phyloP scores from a whole-genome alignment of 805 yeast genomes.

The Isabelozyma pseudorhagii region DNA sequence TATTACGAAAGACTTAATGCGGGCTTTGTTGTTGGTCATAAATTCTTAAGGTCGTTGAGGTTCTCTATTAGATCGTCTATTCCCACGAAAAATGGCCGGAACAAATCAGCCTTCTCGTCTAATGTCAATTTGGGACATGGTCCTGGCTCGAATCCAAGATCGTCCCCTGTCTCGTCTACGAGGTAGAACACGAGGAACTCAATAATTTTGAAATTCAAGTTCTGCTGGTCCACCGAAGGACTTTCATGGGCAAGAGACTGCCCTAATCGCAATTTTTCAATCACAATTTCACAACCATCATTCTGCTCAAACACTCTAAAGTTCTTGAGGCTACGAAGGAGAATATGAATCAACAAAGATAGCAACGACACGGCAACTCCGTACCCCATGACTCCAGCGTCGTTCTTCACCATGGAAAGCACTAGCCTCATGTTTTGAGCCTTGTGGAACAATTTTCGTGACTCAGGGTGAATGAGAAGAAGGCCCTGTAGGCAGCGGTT shows the following conservation, averaged over 20 bases:
- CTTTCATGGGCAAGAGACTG: constrained; percentile 4
- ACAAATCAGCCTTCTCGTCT: constrained; percentile 31
- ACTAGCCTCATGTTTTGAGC: constrained; percentile 36
- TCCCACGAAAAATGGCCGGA: constrained; percentile 36
- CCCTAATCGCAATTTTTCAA: constrained; percentile 33
- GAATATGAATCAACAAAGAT: constrained; percentile 53
- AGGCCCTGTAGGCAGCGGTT: constrained; percentile 55
- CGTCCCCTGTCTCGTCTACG: constrained; percentile 46
- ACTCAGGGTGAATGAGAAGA: constrained; percentile 54
- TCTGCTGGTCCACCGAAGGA: constrained; percentile 30
- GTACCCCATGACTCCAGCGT: constrained; percentile 1
- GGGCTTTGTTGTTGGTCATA: constrained; percentile 1
- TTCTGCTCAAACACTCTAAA: constrained; percentile 57
- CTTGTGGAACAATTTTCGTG: constrained; percentile 48
- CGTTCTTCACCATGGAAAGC: constrained; percentile 5
- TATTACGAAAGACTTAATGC: too few species aligned
- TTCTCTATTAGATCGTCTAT: constrained; percentile 37
- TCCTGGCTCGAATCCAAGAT: constrained; percentile 3
- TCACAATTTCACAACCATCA: constrained; percentile 53
- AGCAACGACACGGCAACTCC: constrained; percentile 34
- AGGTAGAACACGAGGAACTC: constrained; percentile 70
- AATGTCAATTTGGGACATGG: not conserved
- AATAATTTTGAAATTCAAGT: constrained; percentile 58
- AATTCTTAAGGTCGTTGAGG: constrained; percentile 28
- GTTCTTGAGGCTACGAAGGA: constrained; percentile 55